Evolutionary conservation across 305 asterid genomes (phyloP).

Genomic region (Rubia balearica): DNA sequence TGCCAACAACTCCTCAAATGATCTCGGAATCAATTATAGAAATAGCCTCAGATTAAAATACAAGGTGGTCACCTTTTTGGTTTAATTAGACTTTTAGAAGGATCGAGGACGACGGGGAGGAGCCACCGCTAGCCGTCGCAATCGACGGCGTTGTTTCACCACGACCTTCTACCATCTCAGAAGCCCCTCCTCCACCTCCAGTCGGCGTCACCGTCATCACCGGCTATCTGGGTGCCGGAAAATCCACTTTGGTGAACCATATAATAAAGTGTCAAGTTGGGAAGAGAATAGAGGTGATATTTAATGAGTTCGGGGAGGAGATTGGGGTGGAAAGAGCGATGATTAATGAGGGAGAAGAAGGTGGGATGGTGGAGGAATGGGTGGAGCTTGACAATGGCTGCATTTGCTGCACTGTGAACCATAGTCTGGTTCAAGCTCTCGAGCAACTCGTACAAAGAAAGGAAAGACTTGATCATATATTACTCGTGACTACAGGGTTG

Average conservation of each 20-base stretch:
- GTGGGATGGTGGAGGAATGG: conserved; percentile 96
- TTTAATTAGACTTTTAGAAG: too few species aligned
- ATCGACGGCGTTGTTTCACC: conserved; percentile 30
- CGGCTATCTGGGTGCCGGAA: conserved; percentile 96
- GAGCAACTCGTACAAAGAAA: conserved; percentile 96
- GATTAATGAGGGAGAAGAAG: conserved; percentile 95
- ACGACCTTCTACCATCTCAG: conserved; percentile 19
- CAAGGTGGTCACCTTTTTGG: too few species aligned
- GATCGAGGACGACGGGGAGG: conserved; percentile 52
- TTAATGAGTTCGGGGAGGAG: conserved; percentile 94
- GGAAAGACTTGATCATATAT: conserved; percentile 96
- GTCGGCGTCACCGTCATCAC: conserved; percentile 97
- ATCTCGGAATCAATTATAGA: too few species aligned
- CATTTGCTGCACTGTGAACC: conserved; percentile 93
- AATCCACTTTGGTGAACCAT: conserved; percentile 83
- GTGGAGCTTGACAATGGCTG: conserved; percentile 97
- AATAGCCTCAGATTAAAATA: too few species aligned
- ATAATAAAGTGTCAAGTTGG: conserved; percentile 74
- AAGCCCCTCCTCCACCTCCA: conserved; percentile 33
- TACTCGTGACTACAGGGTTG: conserved; percentile 91
- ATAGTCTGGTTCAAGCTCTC: conserved; percentile 93
- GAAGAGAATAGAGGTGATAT: conserved; percentile 86
- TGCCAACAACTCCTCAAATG: too few species aligned
- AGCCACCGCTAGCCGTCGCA: conserved; percentile 80
- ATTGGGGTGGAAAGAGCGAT: conserved; percentile 96